A percentile compares a stretch with the other conserved stretches of the same genome.
Conservation (phyloP, 495 filamentous ascomycete species). For the Stereocaulon alpinum region DNA sequence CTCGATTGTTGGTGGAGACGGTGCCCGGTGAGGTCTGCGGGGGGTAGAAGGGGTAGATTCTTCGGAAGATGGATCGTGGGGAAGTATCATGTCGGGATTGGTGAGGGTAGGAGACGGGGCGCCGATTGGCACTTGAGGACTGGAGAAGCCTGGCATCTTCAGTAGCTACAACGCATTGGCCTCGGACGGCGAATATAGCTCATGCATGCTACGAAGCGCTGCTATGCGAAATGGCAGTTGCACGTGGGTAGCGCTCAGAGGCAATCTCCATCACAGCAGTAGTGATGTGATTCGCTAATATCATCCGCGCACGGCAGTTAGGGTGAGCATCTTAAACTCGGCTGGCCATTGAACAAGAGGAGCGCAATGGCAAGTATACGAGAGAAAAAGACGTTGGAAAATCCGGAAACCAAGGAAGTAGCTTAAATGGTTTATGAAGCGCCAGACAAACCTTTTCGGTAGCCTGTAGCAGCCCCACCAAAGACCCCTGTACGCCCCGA, state of each 20-base stretch:
- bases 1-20: constrained; percentile 9
- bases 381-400: constrained; percentile 1
- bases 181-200: constrained; percentile 3
- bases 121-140: constrained; percentile 8
- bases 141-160: constrained; percentile 16
- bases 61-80: constrained; percentile 44
- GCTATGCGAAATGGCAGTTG: background rate
- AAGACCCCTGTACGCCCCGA: background rate
- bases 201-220: constrained; percentile 13
- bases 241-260: background rate
- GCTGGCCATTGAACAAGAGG: background rate
- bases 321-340: background rate
- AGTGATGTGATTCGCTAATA: background rate
- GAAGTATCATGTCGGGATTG: constrained; percentile 92
- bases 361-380: background rate
- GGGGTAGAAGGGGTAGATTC: constrained; percentile 11
- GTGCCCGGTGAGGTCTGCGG: constrained; percentile 7
- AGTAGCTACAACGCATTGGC: constrained; percentile 10
- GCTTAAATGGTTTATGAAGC: background rate
- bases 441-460: background rate
- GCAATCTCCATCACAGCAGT: background rate
- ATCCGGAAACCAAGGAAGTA: background rate
- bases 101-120: constrained; percentile 73
- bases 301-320: background rate
- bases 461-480: background rate